Conservation (phyloP, 192 early-diverging fungal species). For the Mortierella alpina region DNA sequence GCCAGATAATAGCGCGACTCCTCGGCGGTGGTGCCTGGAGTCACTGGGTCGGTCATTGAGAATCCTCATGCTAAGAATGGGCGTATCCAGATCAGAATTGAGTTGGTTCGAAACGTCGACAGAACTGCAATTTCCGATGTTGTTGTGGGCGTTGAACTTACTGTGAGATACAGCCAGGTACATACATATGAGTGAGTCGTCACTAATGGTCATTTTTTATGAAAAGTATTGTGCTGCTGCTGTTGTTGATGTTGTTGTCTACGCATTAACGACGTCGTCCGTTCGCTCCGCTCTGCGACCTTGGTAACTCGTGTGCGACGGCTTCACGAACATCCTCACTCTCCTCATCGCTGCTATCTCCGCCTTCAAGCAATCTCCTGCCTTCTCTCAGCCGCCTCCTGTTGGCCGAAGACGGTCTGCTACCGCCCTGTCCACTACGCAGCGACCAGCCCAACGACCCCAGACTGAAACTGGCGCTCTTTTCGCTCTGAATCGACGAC, state of each 20-base stretch:
- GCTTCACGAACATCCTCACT: conserved; percentile 24
- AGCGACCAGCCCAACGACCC: conserved; percentile 40
- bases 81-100: no score
- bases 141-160: no score
- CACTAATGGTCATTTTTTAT: background rate
- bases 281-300: conserved; percentile 26
- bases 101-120: no score
- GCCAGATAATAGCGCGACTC: no score
- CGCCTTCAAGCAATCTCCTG: conserved; percentile 24
- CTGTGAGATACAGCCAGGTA: no score
- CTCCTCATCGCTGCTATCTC: conserved; percentile 44
- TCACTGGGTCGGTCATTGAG: no score
- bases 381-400: conserved; percentile 39
- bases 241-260: background rate
- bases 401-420: background rate
- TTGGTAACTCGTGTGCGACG: conserved; percentile 41
- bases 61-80: no score
- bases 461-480: conserved; percentile 21
- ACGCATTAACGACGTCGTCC: conserved; percentile 7
- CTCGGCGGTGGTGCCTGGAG: no score
- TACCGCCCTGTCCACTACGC: background rate
- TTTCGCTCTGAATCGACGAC: conserved; percentile 52
- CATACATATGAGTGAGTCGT: no score
- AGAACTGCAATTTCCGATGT: no score
- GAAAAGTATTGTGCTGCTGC: conserved; percentile 4